Evolutionary conservation across 768 basidiomycete species (phyloP), one percentile per base, ranked within the genome.

Genomic region (Leccinum broughii): DNA sequence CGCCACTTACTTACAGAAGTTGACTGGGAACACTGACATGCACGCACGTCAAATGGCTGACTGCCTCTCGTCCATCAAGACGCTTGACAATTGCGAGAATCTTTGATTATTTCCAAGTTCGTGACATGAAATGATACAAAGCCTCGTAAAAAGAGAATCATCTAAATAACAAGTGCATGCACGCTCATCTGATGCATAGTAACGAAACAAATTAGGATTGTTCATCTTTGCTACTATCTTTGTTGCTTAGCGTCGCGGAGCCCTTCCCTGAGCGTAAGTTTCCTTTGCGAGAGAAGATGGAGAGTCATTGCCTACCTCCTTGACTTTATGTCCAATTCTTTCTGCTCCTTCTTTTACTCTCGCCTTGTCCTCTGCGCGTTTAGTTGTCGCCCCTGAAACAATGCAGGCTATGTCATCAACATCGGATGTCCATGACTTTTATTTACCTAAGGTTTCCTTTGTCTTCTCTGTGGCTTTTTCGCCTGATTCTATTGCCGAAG

Each of bases 401-500:
- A 44, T n/a, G n/a, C 9, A 7, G 6, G n/a, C 51, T 26, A 11
- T 32, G 32, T 53, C 24, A 49, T 28, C 14, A 15, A 20, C 26
- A 58, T 41, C 10, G 13, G 14, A 4, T 7, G 32, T 20, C 2
- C 2, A 26, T 37, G 30, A 28, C 4, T 28, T 57, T 20, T 32
- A 48, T 62, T 50, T 48, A 75, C 80, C 73, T 5, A 80, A 50
- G 1, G 72, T 71, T 59, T 75, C 64, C 66, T 79, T 79, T 28
- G 75, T 75, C 55, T 67, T 70, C 60, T 76, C 75, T 7, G 76
- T 75, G 3, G 69, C 78, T 59, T 73, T 64, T 64, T 81, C 77
- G 15, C 76, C 80, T 22, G 69, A 75, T 62, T 78, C 80, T 55
- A 81, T 76, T 6, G 74, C 78, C 2, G 71, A 70, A 5, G 78